These are phyloP conservation scores for Termitomyces sp. DNA, from an alignment of 768 basidiomycete genomes.

Conservation along the genomic window DNA sequence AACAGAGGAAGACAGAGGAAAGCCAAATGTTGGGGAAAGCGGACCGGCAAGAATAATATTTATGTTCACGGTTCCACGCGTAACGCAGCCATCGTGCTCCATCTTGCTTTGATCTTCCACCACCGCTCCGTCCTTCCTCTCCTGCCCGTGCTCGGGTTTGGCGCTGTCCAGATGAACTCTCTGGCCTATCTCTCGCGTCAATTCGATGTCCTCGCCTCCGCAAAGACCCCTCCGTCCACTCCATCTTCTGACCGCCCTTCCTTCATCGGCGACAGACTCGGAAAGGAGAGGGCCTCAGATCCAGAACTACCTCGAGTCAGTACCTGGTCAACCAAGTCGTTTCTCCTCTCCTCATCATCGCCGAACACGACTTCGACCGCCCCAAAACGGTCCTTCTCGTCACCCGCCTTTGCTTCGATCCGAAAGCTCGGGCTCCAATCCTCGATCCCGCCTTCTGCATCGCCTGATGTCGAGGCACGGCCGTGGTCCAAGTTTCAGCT, in stretches of 20 bases:
- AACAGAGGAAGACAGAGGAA: neutral
- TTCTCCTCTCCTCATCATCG: constrained; percentile 37
- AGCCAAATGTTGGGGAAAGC: constrained; percentile 9
- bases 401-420: constrained; percentile 43
- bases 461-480: constrained; percentile 20
- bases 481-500: constrained; percentile 33
- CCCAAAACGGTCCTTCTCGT: constrained; percentile 59
- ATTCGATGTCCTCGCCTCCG: constrained; percentile 68
- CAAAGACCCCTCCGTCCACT: constrained; percentile 55
- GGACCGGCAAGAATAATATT: constrained; percentile 9
- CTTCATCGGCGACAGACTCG: constrained; percentile 21
- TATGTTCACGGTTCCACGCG: constrained; percentile 7
- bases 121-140: neutral
- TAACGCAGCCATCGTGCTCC: constrained; percentile 4
- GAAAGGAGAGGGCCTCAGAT: constrained; percentile 19
- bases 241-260: constrained; percentile 35
- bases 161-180: constrained; percentile 60
- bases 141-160: constrained; percentile 1
- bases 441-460: constrained; percentile 18
- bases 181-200: constrained; percentile 77
- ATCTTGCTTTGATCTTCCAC: constrained; percentile 12
- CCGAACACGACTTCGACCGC: constrained; percentile 19
- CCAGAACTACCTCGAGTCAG: constrained; percentile 41
- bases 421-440: constrained; percentile 19
- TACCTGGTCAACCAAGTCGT: constrained; percentile 54